Evolutionary conservation across 2,329 filamentous ascomycete species (phyloP), one percentile per base, ranked within the genome.

Genomic region (Fusarium illudens): DNA sequence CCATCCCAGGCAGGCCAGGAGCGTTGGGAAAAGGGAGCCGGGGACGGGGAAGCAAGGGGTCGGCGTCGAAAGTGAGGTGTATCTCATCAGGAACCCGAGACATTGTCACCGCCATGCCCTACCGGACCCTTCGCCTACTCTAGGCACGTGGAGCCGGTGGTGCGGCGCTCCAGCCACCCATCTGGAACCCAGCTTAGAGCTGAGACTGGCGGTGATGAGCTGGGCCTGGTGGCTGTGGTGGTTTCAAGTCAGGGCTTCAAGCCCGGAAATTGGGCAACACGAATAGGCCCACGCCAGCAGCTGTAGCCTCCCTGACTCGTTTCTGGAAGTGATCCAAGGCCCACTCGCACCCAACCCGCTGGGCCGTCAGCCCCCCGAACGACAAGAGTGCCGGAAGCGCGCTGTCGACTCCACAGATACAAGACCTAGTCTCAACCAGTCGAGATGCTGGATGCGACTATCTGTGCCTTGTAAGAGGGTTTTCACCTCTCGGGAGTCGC

Each of bases 371-470:
- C 64, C 32, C 61, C 71, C 70, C 68, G 70, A 70, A 68, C 66
- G 62, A 70, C 65, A 75, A 48, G 73, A 76, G 67, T 73, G 68
- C 76, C 75, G 74, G 73, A 73, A 72, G 65, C 62, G 66, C 65
- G 65, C 66, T 70, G 65, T 74, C 72, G 69, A 73, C 72, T 72
- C 75, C 75, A 75, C 72, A 70, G 58, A 62, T 58, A 62, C 64
- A 62, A 63, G 51, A 53, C 65, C 65, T 65, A 58, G 58, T 64
- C 58, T 58, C 52, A 62, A 46, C 65, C 65, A 67, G 53, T 60
- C 56, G 20, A 48, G 48, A 68, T 58, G 57, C 61, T 68, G 52
- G 53, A 56, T 48, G 58, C 58, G 53, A 56, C 59, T 52, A 64
- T 39, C 10, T 34, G 39, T 44, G 25, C 29, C 39, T 13, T 56